Conservation (phyloP, 805 yeast genomes). For the Wickerhamomyces hampshirensis region DNA sequence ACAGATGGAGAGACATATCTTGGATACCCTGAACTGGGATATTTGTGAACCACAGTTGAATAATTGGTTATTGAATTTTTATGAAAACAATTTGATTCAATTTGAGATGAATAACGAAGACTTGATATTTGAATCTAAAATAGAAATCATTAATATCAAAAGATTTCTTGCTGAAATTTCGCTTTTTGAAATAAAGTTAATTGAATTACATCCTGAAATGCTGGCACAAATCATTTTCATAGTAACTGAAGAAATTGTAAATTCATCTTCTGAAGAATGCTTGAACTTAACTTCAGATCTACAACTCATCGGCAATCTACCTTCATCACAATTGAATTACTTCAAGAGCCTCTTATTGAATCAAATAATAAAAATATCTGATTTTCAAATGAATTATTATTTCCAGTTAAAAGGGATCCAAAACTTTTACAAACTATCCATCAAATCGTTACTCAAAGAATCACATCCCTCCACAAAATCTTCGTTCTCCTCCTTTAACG, state of each 20-base stretch:
- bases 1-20: conserved; percentile 83
- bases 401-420: conserved; percentile 13
- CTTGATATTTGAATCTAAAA: conserved; percentile 19
- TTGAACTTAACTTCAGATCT: conserved; percentile 15
- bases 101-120: conserved; percentile 28
- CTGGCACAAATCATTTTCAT: conserved; percentile 19
- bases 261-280: conserved; percentile 6
- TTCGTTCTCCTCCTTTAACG: conserved; percentile 9
- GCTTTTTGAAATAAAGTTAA: conserved; percentile 41
- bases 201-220: conserved; percentile 31
- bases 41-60: conserved; percentile 58
- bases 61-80: conserved; percentile 40
- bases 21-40: conserved; percentile 70
- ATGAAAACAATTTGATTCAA: conserved; percentile 39
- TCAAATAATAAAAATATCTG: conserved; percentile 8
- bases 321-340: conserved; percentile 3
- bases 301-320: conserved; percentile 9
- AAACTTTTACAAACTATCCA: conserved; percentile 8
- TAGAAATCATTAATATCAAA: conserved; percentile 42
- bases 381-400: conserved; percentile 11
- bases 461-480: not conserved
- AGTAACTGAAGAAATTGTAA: conserved; percentile 6
- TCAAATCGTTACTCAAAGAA: not conserved
- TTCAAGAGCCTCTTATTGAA: conserved; percentile 12
- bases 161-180: conserved; percentile 45